Percentiles rank a stretch among this genome's conserved stretches.
These are phyloP conservation scores for Vigna hirtella DNA, from an alignment of 306 rosid genomes.

Conservation along the genomic window DNA sequence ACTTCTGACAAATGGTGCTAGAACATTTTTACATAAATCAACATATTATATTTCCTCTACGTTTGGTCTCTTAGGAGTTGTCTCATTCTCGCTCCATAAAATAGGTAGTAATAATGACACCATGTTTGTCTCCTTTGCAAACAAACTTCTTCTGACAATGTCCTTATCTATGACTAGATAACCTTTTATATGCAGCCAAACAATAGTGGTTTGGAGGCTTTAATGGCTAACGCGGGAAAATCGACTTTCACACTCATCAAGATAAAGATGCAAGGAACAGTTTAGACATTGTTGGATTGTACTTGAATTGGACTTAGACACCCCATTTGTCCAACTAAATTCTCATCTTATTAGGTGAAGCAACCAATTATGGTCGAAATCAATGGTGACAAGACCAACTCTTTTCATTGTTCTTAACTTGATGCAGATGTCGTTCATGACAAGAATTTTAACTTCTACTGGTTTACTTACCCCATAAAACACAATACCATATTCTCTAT, in stretches of 20 bases:
- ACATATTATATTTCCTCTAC: not conserved
- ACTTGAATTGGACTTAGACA: too few relatives aligned
- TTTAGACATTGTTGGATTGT: not conserved
- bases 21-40: not conserved
- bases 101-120: not conserved
- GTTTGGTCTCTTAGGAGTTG: slow-evolving; percentile 4
- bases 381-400: slow-evolving; percentile 18
- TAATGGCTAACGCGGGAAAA: not conserved
- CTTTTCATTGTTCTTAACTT: not conserved
- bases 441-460: slow-evolving; percentile 4
- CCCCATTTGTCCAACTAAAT: too few relatives aligned
- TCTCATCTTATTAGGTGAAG: not conserved
- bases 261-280: not conserved
- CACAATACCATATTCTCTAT: not conserved
- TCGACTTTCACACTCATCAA: not conserved
- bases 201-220: not conserved
- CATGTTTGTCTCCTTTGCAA: not conserved
- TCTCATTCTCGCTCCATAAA: slow-evolving; percentile 31
- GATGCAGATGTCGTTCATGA: not conserved
- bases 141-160: slow-evolving; percentile 1
- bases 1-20: not conserved
- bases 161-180: not conserved
- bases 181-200: not conserved
- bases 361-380: slow-evolving; percentile 3
- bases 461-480: slow-evolving; percentile 9